Evolutionary conservation across 179 eudicot genomes (phyloP), one percentile per base, ranked within the genome.

Genomic region (Gypsophila paniculata): DNA sequence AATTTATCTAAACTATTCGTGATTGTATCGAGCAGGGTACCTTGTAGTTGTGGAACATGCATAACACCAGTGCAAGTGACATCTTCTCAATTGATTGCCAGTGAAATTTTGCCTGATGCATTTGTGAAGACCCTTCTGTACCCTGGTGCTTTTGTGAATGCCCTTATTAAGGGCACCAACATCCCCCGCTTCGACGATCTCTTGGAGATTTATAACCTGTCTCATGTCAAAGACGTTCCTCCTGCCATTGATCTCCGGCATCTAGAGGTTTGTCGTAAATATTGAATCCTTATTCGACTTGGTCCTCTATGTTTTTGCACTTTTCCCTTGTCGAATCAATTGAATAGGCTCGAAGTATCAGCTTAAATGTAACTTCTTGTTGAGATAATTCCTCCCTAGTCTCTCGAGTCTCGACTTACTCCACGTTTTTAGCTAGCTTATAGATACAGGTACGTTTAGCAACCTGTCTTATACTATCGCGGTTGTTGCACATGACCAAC

Each of bases 31-130:
- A 68, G 36, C 79, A 89, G 90, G 77, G 77, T 86, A 48, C 86
- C 83, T 48, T 86, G 93, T 79, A 65, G 86, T 69, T 75, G 80
- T 48, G 93, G 90, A 70, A 78, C 71, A 23, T 89, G 93, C 72
- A 83, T 36, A 55, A 83, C 76, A 8, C 93, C 93, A 1, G 18
- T 86, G 32, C 80, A 85, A 23, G 74, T 89, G 46, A 79, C 87
- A 52, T 82, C 80, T 7, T 79, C 85, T 55, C 90, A 83, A 53
- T 57, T 86, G 49, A 70, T 85, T n/a, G 84, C 79, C 58, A 81
- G 73, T 58, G 82, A 83, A 83, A 68, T 84, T 42, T 34, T 86
- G 72, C 93, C 93, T 15, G 51, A 52, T 51, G 49, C 63, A 19
- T 67, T 78, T 19, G 83, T 83, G 58, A 77, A 85, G 67, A 69